Conservation (phyloP, 2,329 filamentous ascomycete species). For the Pseudogymnoascus sp. region DNA sequence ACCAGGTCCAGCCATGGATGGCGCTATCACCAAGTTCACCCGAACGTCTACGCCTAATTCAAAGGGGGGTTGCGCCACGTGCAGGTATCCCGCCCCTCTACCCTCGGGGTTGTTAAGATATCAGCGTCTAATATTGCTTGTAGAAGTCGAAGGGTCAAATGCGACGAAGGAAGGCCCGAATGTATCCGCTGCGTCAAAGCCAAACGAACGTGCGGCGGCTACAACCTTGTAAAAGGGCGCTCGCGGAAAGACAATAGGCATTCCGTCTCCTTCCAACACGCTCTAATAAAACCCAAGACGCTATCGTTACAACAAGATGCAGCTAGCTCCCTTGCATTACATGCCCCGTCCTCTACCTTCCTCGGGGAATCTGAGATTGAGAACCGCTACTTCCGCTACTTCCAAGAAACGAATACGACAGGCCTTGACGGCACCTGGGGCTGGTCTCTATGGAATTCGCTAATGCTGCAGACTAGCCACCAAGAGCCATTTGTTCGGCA, state of each 20-base stretch:
- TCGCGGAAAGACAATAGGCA: neutral
- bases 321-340: slow-evolving; percentile 23
- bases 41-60: neutral
- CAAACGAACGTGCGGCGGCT: slow-evolving; percentile 53
- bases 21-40: neutral
- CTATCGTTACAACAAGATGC: slow-evolving; percentile 22
- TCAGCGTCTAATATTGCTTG: neutral
- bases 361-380: slow-evolving; percentile 47
- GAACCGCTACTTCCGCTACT: slow-evolving; percentile 53
- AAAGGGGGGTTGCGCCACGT: slow-evolving; percentile 1
- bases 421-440: slow-evolving; percentile 62
- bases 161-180: slow-evolving; percentile 55
- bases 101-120: neutral
- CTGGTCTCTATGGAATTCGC: slow-evolving; percentile 18
- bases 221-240: slow-evolving; percentile 31
- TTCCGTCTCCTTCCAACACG: slow-evolving; percentile 10
- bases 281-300: slow-evolving; percentile 12
- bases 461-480: slow-evolving; percentile 18
- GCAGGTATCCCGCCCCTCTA: neutral
- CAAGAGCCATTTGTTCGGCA: slow-evolving; percentile 19
- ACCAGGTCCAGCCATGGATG: neutral
- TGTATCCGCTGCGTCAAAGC: slow-evolving; percentile 55
- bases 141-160: slow-evolving; percentile 46
- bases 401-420: slow-evolving; percentile 50
- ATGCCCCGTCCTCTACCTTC: slow-evolving; percentile 26